Evolutionary conservation across 1,139 yeast species (phyloP).

Genomic region (Yamadazyma dushanensis): DNA sequence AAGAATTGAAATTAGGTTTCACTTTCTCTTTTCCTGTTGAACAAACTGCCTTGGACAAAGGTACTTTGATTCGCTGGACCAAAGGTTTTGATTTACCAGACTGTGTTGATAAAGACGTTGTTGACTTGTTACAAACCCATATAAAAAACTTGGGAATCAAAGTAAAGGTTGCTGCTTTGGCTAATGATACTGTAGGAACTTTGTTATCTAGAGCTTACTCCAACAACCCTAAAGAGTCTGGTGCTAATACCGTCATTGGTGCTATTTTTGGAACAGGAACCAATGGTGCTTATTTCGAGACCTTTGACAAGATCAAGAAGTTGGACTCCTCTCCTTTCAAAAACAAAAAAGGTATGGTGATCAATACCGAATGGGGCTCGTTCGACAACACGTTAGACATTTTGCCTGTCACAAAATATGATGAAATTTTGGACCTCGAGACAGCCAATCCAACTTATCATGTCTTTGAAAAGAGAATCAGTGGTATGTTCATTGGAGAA

Average conservation of each 20-base stretch:
- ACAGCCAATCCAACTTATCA: constrained; percentile 88
- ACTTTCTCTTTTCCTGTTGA: constrained; percentile 91
- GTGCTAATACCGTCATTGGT: constrained; percentile 76
- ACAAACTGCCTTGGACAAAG: constrained; percentile 76
- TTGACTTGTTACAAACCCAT: constrained; percentile 65
- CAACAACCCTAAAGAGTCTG: constrained; percentile 53
- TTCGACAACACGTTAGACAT: constrained; percentile 77
- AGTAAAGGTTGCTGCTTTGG: constrained; percentile 81
- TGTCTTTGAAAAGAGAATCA: constrained; percentile 87
- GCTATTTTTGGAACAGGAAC: constrained; percentile 96
- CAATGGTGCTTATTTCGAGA: constrained; percentile 88
- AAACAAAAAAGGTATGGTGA: constrained; percentile 72
- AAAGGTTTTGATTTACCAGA: constrained; percentile 88
- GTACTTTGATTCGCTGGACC: constrained; percentile 89
- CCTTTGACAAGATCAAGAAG: constrained; percentile 68
- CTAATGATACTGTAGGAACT: constrained; percentile 95
- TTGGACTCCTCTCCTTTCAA: constrained; percentile 42
- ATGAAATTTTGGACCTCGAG: constrained; percentile 61
- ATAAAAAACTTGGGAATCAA: constrained; percentile 59
- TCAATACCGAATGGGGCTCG: constrained; percentile 97
- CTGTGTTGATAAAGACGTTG: constrained; percentile 81
- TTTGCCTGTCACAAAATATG: constrained; percentile 77
- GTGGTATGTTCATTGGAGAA: constrained; percentile 95
- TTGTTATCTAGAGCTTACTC: constrained; percentile 83
- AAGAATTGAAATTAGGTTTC: constrained; percentile 71